Base-by-base conservation (phyloP, 768 basidiomycete species). In the Boletus bicolor region DNA sequence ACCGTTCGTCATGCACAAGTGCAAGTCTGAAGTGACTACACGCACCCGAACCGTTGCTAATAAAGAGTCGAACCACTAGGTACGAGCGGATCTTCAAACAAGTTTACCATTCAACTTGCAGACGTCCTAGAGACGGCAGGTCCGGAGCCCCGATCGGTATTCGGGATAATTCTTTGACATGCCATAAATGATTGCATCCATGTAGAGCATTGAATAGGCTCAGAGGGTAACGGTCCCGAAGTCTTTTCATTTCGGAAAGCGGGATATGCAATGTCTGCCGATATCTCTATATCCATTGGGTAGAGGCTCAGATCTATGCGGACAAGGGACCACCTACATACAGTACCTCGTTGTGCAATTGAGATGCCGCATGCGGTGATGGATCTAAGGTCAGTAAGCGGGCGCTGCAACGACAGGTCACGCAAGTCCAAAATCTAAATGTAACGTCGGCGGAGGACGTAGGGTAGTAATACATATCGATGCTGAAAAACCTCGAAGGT, bases 221-320 rank as follows among this genome's bases (percentile, higher is more conserved):
- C n/a, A 28, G 14, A 50, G 12, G 19, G 43, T 38, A 37, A 44
- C 43, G 50, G 49, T 24, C 26, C 53, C 55, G 55, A 49, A 38
- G 17, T 8, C 26, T 34, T 28, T 63, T 64, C 62, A 64, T 63
- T 64, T 63, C 48, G 58, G 58, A 51, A 41, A 41, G 26, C 35
- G 38, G 39, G 9, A 54, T 26, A 39, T 10, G 39, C 42, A 28
- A 46, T 14, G 14, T 54, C 44, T 57, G 54, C 47, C 47, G 56
- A 56, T 14, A 24, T 45, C 39, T 28, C 34, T 32, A 50, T 11
- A 28, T 39, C 45, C 48, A 35, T 46, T 45, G 38, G n/a, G 32
- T 45, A 48, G 26, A n/a, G 28, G 41, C 24, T 41, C 30, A 41
- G 41, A 58, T 59, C 49, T 19, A 42, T 36, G 14, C 35, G 30